Base-by-base conservation (phyloP, 306 rosid species). In the Acacia acuminata region DNA sequence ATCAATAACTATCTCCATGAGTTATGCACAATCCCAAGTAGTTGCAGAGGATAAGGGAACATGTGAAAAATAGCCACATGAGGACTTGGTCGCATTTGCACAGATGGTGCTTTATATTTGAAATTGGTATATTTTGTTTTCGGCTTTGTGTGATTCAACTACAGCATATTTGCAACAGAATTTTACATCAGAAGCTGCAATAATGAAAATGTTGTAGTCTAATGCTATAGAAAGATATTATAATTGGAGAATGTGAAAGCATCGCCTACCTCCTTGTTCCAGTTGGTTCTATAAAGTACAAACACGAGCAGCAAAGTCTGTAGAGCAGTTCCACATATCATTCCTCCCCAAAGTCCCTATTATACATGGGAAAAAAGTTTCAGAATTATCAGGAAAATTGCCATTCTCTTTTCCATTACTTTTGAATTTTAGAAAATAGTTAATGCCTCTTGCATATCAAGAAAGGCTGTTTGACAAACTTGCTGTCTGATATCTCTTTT, bases 341-440 rank as follows among this genome's bases (percentile, higher is more conserved):
- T 87, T 48, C 88, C 90, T 82, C 86, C 90, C 90, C 88, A 87
- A 36, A 87, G 84, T 76, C 90, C 90, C 88, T 87, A 75, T 42
- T 87, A 75, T 42, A 60, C 30, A 42, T 27, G 60, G 64, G 16
- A 27, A 75, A 43, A 8, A 36, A 45, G 19, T 3, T 24, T 79
- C 83, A 80, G 8, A 76, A 76, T 55, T 84, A 64, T 82, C 71
- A 48, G 27, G 55, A 71, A 25, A 76, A n/a, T 70, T 13, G 0
- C 12, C 53, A 4, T 55, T 17, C 27, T 82, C 60, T 38, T 76
- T 71, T 27, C 5, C 25, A 7, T 30, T 30, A 20, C 30, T 64
- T 64, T 30, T 30, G n/a, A 32, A 63, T 63, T 25, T 24, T 8
- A 60, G 66, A 65, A 32, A 27, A 14, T 16, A 65, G 42, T 27